These are phyloP conservation scores for Ceratocystis alfenasii DNA, from an alignment of 2,329 filamentous ascomycete species.

Conservation along the genomic window DNA sequence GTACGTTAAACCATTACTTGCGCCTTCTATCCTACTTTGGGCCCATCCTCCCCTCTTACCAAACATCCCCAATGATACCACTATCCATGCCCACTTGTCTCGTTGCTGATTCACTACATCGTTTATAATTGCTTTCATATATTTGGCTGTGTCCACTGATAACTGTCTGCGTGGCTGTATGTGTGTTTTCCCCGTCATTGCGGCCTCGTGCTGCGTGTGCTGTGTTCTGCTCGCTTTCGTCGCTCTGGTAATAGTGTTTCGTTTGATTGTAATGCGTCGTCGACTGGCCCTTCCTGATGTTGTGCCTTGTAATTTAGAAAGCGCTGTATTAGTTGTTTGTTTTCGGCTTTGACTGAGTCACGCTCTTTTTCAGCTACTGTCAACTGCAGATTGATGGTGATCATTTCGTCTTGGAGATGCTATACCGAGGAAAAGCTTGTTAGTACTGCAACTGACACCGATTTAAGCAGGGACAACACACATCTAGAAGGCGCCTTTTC, in stretches of 20 bases:
- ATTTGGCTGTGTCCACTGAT: background rate
- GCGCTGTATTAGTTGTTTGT: conserved; percentile 75
- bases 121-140: background rate
- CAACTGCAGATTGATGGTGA: conserved; percentile 74
- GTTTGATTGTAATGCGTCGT: background rate
- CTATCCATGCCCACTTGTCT: background rate
- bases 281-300: conserved; percentile 55
- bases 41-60: background rate
- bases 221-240: conserved; percentile 49
- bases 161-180: background rate
- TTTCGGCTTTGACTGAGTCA: conserved; percentile 64
- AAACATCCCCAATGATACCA: conserved; percentile 9
- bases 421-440: conserved; percentile 27
- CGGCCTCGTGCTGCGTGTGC: background rate
- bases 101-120: background rate
- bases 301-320: conserved; percentile 83
- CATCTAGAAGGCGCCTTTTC: conserved; percentile 73
- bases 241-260: conserved; percentile 31
- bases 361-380: conserved; percentile 71
- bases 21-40: conserved; percentile 11
- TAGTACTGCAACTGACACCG: background rate
- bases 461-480: conserved; percentile 27
- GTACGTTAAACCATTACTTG: conserved; percentile 13
- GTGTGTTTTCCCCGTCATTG: background rate
- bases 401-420: conserved; percentile 86